Conservation (phyloP, 1,139 yeast species). For the Ogataea hybrid region DNA sequence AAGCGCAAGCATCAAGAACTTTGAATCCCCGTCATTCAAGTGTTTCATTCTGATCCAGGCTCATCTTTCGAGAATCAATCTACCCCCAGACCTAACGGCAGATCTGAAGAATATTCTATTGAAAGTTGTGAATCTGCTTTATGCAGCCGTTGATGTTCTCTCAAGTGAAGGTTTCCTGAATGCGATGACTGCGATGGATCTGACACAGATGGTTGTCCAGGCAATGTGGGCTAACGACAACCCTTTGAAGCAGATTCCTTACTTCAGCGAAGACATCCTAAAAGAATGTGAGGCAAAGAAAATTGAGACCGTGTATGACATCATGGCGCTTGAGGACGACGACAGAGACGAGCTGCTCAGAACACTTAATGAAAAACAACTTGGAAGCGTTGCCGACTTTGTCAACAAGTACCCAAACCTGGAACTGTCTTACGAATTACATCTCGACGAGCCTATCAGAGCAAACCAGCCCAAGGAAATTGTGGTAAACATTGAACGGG, state of each 20-base stretch:
- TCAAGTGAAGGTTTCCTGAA: conserved; percentile 80
- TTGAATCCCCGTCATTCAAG: conserved; percentile 60
- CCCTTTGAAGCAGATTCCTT: conserved; percentile 81
- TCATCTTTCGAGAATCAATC: conserved; percentile 63
- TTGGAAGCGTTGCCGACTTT: conserved; percentile 73
- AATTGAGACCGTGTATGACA: conserved; percentile 75
- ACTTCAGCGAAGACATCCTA: conserved; percentile 53
- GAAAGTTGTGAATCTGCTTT: conserved; percentile 49
- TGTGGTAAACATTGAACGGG: conserved; percentile 59
- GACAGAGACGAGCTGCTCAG: conserved; percentile 65
- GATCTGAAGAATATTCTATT: conserved; percentile 57
- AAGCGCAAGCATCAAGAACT: conserved; percentile 37
- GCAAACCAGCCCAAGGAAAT: conserved; percentile 49
- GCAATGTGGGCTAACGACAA: conserved; percentile 82
- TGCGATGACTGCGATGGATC: conserved; percentile 81
- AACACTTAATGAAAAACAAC: conserved; percentile 44
- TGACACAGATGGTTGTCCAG: conserved; percentile 86
- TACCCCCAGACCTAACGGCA: conserved; percentile 56
- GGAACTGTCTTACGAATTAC: conserved; percentile 59
- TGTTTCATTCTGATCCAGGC: conserved; percentile 79
- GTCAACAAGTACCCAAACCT: conserved; percentile 88
- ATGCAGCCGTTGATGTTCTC: conserved; percentile 71
- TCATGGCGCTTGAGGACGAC: conserved; percentile 82
- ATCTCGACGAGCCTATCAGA: conserved; percentile 38
- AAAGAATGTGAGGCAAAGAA: conserved; percentile 53